Conservation (phyloP, 805 yeast genomes). For the Aciculoconidium aculeatum region DNA sequence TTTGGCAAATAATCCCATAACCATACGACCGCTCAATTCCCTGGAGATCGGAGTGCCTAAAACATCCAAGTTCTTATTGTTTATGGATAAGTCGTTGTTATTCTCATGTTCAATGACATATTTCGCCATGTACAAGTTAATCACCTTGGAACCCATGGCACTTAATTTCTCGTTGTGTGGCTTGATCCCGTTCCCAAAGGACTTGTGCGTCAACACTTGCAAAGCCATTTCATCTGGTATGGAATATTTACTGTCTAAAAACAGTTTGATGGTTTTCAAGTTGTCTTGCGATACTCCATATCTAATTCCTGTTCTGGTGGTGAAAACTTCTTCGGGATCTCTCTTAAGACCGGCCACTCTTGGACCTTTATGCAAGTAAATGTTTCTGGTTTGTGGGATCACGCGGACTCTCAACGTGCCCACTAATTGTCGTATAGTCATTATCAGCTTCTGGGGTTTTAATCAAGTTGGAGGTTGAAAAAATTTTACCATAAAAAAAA, state of each 20-base stretch:
- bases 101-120: slow-evolving; percentile 27
- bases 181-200: slow-evolving; percentile 84
- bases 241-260: slow-evolving; percentile 42
- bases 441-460: slow-evolving; percentile 5
- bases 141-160: slow-evolving; percentile 60
- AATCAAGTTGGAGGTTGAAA: too few relatives aligned
- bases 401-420: slow-evolving; percentile 1
- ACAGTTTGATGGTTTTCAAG: slow-evolving; percentile 42
- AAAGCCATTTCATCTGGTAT: slow-evolving; percentile 58
- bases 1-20: slow-evolving; percentile 49
- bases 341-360: slow-evolving; percentile 69
- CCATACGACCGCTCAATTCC: slow-evolving; percentile 43
- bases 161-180: slow-evolving; percentile 87
- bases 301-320: slow-evolving; percentile 27
- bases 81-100: slow-evolving; percentile 31
- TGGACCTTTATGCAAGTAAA: slow-evolving; percentile 42
- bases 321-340: slow-evolving; percentile 53
- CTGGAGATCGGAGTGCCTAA: slow-evolving; percentile 54
- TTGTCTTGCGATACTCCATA: slow-evolving; percentile 51
- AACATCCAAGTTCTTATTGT: slow-evolving; percentile 49
- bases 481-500: too few relatives aligned
- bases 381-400: slow-evolving; percentile 14
- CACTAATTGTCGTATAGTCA: slow-evolving; percentile 12
- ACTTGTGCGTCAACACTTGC: slow-evolving; percentile 88
- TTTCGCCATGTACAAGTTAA: slow-evolving; percentile 46